phyloP scores from a whole-genome alignment of 208 protist species.

The Leishmania martiniquensis region DNA sequence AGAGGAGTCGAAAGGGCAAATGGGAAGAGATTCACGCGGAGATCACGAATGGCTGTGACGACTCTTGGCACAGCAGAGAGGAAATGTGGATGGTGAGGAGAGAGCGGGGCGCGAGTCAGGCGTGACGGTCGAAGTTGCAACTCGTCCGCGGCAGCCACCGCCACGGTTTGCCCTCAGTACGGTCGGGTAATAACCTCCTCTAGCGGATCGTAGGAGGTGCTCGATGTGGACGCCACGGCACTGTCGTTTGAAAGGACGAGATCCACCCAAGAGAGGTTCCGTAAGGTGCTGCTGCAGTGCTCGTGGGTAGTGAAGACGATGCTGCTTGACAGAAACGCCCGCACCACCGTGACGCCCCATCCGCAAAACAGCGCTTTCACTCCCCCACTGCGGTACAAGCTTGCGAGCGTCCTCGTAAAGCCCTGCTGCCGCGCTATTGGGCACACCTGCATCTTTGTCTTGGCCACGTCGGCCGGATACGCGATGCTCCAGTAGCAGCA shows the following conservation, averaged over 20 bases:
- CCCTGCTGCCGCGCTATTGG: slow-evolving; percentile 20
- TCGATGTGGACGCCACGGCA: slow-evolving; percentile 1
- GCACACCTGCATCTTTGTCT: slow-evolving; percentile 84
- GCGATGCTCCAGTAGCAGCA: slow-evolving; percentile 79
- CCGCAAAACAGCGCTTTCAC: slow-evolving; percentile 65
- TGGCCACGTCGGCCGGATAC: slow-evolving; percentile 87
- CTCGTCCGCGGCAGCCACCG: neutral
- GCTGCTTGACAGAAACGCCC: slow-evolving; percentile 62
- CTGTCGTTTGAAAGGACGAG: neutral
- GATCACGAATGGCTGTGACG: too few species aligned
- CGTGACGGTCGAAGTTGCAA: neutral
- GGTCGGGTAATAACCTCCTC: neutral
- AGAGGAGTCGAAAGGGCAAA: too few species aligned
- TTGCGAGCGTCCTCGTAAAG: slow-evolving; percentile 30
- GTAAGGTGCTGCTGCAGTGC: slow-evolving; percentile 7
- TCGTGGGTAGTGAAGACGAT: slow-evolving; percentile 63
- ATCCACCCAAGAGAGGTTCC: neutral
- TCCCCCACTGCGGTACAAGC: slow-evolving; percentile 50
- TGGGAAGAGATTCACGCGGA: neutral
- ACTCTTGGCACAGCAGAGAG: neutral
- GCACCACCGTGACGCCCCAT: slow-evolving; percentile 57
- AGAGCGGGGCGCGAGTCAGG: neutral
- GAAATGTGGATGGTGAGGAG: neutral
- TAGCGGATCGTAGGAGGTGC: neutral
- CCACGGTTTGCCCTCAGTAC: neutral